A percentile compares a stretch with the other conserved stretches of the same genome.
phyloP scores from a whole-genome alignment of 192 early-diverging fungal genomes.

The Phycomyces nitens region DNA sequence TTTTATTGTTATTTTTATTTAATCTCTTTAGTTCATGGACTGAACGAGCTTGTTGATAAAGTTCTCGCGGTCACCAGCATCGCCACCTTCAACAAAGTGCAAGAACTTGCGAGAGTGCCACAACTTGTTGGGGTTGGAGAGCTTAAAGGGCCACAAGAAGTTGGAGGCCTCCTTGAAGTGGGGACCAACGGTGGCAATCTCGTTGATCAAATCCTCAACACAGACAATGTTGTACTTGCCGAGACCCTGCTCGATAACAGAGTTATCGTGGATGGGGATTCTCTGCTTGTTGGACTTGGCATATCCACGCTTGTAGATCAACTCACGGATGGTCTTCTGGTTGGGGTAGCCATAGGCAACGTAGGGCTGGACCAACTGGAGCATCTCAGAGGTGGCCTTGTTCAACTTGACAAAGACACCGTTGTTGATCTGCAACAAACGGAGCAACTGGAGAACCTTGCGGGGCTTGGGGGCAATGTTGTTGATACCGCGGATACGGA shows the following conservation, averaged over 20 bases:
- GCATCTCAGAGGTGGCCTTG: conserved; percentile 96
- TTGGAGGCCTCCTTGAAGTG: conserved; percentile 92
- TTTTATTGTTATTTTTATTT: neutral
- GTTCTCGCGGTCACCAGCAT: conserved; percentile 94
- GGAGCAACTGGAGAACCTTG: conserved; percentile 98
- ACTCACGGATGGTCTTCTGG: conserved; percentile 96
- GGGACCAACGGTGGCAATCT: conserved; percentile 97
- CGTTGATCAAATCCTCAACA: conserved; percentile 97
- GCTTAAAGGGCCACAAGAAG: conserved; percentile 99
- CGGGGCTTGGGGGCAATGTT: conserved; percentile 98
- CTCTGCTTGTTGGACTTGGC: conserved; percentile 98
- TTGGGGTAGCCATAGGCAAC: conserved; percentile 93
- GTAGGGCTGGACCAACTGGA: conserved; percentile 95
- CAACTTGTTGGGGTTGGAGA: conserved; percentile 97
- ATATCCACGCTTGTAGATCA: conserved; percentile 99
- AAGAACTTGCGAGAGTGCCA: conserved; percentile 88
- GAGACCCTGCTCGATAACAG: conserved; percentile 87
- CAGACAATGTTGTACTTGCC: conserved; percentile 96
- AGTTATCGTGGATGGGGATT: conserved; percentile 94
- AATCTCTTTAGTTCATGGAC: conserved; percentile 81
- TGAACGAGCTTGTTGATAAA: conserved; percentile 94
- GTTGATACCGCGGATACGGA: conserved; percentile 99
- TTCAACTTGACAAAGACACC: conserved; percentile 93
- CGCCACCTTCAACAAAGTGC: conserved; percentile 98
- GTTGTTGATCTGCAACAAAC: conserved; percentile 99